A percentile compares a stretch with the other conserved stretches of the same genome.
These are phyloP conservation scores for Hypholoma fasciculare DNA, from an alignment of 768 basidiomycete species.

Conservation along the genomic window DNA sequence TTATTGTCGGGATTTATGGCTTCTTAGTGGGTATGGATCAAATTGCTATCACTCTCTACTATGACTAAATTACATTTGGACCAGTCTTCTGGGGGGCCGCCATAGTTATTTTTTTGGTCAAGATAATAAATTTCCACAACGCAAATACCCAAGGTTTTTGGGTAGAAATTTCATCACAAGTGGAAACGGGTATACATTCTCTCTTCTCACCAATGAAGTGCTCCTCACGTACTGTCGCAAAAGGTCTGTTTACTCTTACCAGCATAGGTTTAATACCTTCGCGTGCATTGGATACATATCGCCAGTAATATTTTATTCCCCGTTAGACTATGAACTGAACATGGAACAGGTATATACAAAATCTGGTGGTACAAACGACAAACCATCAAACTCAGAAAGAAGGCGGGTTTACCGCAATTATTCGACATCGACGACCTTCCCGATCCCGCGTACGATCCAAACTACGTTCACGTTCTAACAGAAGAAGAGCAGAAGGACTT, in stretches of 20 bases:
- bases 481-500: constrained; percentile 64
- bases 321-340: too few relatives aligned
- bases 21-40: constrained; percentile 57
- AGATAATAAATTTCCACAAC: constrained; percentile 72
- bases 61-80: neutral
- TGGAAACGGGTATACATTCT: constrained; percentile 62
- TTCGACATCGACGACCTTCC: constrained; percentile 80
- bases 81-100: constrained; percentile 86
- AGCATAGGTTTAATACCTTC: constrained; percentile 81
- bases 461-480: constrained; percentile 71
- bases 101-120: constrained; percentile 70
- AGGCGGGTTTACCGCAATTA: constrained; percentile 65
- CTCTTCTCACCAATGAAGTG: neutral
- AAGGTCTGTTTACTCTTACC: constrained; percentile 78
- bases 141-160: constrained; percentile 72
- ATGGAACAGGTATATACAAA: constrained; percentile 56
- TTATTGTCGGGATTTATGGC: constrained; percentile 74
- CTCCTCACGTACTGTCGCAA: too few relatives aligned
- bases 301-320: constrained; percentile 33
- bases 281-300: constrained; percentile 73
- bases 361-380: constrained; percentile 75
- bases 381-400: constrained; percentile 56
- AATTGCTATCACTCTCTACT: neutral
- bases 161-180: constrained; percentile 78
- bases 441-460: constrained; percentile 70